phyloP scores from a whole-genome alignment of 2,329 filamentous ascomycete species.

The Fusarium paranaense region DNA sequence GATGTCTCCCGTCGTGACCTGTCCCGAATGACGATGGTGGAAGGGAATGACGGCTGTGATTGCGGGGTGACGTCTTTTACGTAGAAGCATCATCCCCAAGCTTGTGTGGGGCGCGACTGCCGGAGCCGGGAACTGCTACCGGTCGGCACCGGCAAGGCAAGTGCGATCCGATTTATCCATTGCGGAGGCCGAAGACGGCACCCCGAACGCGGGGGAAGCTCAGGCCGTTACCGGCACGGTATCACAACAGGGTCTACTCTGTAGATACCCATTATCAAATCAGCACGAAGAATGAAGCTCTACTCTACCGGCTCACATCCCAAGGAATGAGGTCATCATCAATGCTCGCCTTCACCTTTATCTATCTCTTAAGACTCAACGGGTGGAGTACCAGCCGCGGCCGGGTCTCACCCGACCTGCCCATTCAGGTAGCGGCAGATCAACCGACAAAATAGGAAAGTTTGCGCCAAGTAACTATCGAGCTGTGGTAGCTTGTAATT shows the following conservation, averaged over 20 bases:
- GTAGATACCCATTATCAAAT: neutral
- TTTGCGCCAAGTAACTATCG: neutral
- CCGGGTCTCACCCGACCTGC: neutral
- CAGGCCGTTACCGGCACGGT: neutral
- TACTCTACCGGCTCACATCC: neutral
- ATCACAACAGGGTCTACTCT: neutral
- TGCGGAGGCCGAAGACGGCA: neutral
- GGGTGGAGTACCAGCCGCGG: neutral
- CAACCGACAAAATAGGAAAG: slow-evolving; percentile 13
- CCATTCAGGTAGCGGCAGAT: neutral
- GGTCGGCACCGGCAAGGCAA: slow-evolving; percentile 7
- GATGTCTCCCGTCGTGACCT: neutral
- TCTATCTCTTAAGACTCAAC: neutral
- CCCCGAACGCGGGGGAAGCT: neutral
- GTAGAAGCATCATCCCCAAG: slow-evolving; percentile 19
- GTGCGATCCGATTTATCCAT: neutral
- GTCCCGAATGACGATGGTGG: slow-evolving; percentile 2
- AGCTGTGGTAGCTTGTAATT: neutral
- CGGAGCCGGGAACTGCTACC: slow-evolving; percentile 37
- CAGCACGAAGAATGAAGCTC: neutral
- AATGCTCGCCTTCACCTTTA: neutral
- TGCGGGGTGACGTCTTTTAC: slow-evolving; percentile 43
- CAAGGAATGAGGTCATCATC: neutral
- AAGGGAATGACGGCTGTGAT: slow-evolving; percentile 21
- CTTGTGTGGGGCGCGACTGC: slow-evolving; percentile 37